phyloP scores from a whole-genome alignment of 208 protist species.

The Leishmania mexicana region DNA sequence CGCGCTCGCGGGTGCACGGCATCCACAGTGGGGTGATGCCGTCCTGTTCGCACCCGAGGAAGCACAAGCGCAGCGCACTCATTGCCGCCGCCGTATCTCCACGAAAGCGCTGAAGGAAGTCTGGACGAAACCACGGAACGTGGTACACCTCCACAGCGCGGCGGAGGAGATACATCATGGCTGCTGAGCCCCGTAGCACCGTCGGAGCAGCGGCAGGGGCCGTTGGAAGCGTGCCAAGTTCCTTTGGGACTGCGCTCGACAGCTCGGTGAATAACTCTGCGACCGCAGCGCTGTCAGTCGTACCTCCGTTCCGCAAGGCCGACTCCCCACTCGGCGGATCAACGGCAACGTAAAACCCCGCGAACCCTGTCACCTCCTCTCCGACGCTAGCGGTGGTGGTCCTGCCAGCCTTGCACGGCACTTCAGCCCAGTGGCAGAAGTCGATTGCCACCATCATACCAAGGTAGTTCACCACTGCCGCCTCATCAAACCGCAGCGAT shows the following conservation, averaged over 20 bases:
- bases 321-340: neutral
- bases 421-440: conserved; percentile 84
- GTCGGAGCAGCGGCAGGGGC: neutral
- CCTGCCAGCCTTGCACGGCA: conserved; percentile 3
- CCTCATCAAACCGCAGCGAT: conserved; percentile 31
- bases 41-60: conserved; percentile 58
- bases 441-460: conserved; percentile 85
- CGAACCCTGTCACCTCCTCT: conserved; percentile 41
- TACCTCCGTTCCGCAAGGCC: neutral
- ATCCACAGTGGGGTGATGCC: conserved; percentile 75
- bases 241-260: neutral
- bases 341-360: conserved; percentile 57
- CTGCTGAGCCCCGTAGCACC: conserved; percentile 72
- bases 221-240: neutral
- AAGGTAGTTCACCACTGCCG: conserved; percentile 68
- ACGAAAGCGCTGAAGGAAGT: conserved; percentile 45
- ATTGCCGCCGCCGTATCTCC: conserved; percentile 34
- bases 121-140: conserved; percentile 66
- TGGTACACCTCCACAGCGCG: conserved; percentile 59
- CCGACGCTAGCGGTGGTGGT: conserved; percentile 28
- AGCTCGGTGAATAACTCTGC: neutral
- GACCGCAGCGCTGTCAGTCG: neutral
- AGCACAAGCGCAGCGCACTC: conserved; percentile 52
- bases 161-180: conserved; percentile 76
- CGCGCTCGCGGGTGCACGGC: conserved; percentile 60